These are phyloP conservation scores for Kwoniella dejecticola DNA, from an alignment of 768 basidiomycete genomes.

Conservation along the genomic window DNA sequence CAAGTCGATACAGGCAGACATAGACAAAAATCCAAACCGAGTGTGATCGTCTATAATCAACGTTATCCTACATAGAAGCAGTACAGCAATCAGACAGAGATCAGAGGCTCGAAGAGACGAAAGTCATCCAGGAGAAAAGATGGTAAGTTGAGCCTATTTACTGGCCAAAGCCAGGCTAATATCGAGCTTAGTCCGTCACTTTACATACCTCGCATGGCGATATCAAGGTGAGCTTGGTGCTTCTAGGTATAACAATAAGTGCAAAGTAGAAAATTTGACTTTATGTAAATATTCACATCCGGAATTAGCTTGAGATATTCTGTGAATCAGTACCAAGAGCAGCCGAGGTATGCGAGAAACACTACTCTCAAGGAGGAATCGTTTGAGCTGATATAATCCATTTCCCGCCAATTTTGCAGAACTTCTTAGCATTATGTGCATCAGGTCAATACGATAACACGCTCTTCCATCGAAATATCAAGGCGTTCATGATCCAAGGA, in stretches of 20 bases:
- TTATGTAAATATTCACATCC: background rate
- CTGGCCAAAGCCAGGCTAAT: background rate
- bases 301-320: conserved; percentile 85
- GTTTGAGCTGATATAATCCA: background rate
- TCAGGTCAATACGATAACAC: conserved; percentile 81
- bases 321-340: conserved; percentile 95
- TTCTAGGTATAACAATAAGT: background rate
- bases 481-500: conserved; percentile 86
- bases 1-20: background rate
- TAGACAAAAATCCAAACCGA: background rate
- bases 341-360: conserved; percentile 68
- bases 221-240: conserved; percentile 68
- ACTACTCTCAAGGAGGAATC: no score
- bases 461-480: conserved; percentile 89
- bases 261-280: no score
- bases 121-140: no score
- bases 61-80: no score
- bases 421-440: conserved; percentile 92
- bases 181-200: conserved; percentile 73
- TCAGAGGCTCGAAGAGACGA: no score
- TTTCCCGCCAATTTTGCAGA: conserved; percentile 60
- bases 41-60: background rate
- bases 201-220: conserved; percentile 93
- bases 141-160: no score
- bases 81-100: background rate